Evolutionary conservation across 2,329 filamentous ascomycete genomes (phyloP), one percentile per base, ranked within the genome.

Genomic region (Alternaria incomplexa): DNA sequence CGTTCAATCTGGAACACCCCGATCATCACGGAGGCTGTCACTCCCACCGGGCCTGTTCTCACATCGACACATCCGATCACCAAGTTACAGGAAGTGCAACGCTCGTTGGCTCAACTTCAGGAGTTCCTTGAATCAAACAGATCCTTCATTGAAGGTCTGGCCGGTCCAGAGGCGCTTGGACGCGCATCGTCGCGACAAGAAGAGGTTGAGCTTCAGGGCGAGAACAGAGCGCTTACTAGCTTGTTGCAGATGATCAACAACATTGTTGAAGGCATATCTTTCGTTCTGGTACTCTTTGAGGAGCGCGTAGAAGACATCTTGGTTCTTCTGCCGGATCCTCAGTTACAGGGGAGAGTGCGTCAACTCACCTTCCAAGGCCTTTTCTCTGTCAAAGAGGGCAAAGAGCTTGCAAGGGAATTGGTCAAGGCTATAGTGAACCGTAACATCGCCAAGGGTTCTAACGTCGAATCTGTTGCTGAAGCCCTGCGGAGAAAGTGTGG

Each of bases 401-500:
- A 93, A 71, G 93, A 97, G 11, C 87, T 98, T 23, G 96, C 95
- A 3, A 97, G 97, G 80, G 88, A 97, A 58, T 85, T 99, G 2
- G 96, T 99, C 60, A 99, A 98, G 79, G 93, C 95, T 1, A 98
- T 99, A 74, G 96, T 99, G 58, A 98, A 98, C 79, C 90, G 94
- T 73, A 99, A 97, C 79, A 99, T 99, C 72, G 92, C 95, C 61
- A 97, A 93, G 74, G 96, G 96, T 10, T 95, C 94, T 5, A 99
- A 98, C 67, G 95, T 99, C 20, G 96, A 99, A 81, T 97, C 94
- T 0, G 93, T 99, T 23, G 95, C 96, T 0, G 96, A 99, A 80
- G 93, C 94, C n/a, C 83, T 99, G 53, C 88, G 96, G 50, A 87
- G 96, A 71, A 89, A 94, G 72, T 99, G 96, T 72, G 96, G 96